These are phyloP conservation scores for Epichloe baconii DNA, from an alignment of 2,329 filamentous ascomycete species.

Conservation along the genomic window DNA sequence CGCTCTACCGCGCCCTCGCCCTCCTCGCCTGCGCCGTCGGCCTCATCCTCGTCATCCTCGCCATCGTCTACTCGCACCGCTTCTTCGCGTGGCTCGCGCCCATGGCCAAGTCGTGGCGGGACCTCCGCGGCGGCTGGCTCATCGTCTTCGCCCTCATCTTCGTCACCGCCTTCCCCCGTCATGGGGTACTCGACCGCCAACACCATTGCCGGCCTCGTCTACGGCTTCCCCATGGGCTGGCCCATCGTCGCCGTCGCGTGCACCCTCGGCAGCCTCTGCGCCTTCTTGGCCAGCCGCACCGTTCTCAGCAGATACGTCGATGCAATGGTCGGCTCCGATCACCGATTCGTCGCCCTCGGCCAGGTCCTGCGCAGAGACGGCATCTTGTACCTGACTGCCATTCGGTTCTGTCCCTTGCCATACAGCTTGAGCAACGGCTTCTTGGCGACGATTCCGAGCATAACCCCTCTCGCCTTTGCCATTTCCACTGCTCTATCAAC, in stretches of 20 bases:
- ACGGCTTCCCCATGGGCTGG: constrained; percentile 55
- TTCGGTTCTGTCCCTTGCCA: constrained; percentile 81
- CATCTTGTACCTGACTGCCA: constrained; percentile 76
- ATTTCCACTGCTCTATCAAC: constrained; percentile 69
- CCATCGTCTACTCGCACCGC: constrained; percentile 64
- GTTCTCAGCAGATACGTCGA: constrained; percentile 69
- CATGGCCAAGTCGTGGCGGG: constrained; percentile 63
- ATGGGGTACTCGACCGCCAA: constrained; percentile 73
- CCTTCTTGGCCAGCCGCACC: constrained; percentile 71
- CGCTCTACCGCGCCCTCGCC: constrained; percentile 49
- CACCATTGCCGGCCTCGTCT: constrained; percentile 41
- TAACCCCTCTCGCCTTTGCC: constrained; percentile 62
- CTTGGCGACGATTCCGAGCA: constrained; percentile 82
- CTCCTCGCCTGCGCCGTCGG: constrained; percentile 34
- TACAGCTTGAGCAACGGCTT: constrained; percentile 92
- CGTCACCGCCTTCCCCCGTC: constrained; percentile 68
- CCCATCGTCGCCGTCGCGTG: constrained; percentile 70
- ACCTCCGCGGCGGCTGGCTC: constrained; percentile 56
- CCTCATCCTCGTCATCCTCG: constrained; percentile 48
- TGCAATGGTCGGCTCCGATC: constrained; percentile 67
- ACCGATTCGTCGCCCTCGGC: constrained; percentile 75
- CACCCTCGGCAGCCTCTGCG: constrained; percentile 60
- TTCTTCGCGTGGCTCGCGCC: constrained; percentile 69
- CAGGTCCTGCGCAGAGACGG: constrained; percentile 86
- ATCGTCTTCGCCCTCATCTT: constrained; percentile 68